Base-by-base conservation (phyloP, 2,329 filamentous ascomycete genomes). In the Neurospora sp. region DNA sequence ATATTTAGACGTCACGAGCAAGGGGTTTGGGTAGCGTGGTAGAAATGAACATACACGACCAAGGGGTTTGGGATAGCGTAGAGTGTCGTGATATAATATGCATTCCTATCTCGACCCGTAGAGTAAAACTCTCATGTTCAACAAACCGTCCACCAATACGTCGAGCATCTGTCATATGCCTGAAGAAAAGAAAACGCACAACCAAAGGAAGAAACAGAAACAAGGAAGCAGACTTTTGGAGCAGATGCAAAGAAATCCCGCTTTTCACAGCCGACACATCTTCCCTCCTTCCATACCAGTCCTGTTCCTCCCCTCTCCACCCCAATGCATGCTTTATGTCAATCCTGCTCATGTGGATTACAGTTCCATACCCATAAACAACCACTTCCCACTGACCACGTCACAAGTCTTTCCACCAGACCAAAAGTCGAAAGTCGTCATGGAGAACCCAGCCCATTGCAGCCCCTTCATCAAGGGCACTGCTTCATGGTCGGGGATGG, bases 391-490 rank as follows among this genome's bases (percentile, higher is more conserved):
- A 81, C 93, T 97, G 68, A 91, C 89, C 68, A 90, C 85, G 73
- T 91, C 87, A 36, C 52, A 62, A 33, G 23, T 36, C 69, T 86
- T 78, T 46, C 84, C 84, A 66, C 84, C 82, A 17, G 87, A 86
- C 90, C 93, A 97, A 75, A 88, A 86, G 75, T 93, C 90, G 62
- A 97, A 84, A 33, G 92, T 95, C 67, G 89, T 89, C 74, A 95
- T 86, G 78, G 92, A 91, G 78, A 97, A 97, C 69, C 94, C 94
- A 73, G 96, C 94, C 94, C 94, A 97, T 79, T 93, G 92, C 68
- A 97, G 86, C 76, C 93, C 94, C 79, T 91, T 93, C 77, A 91
- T 88, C 75, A 95, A 84, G 71, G 89, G 84, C 75, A 90, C 87
- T 70, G 87, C 83, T 72, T 92, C 88, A 71, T 86, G 82, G 36